Base-by-base conservation (phyloP, 371 early-diverging fungal species). In the Lichtheimia corymbifera region DNA sequence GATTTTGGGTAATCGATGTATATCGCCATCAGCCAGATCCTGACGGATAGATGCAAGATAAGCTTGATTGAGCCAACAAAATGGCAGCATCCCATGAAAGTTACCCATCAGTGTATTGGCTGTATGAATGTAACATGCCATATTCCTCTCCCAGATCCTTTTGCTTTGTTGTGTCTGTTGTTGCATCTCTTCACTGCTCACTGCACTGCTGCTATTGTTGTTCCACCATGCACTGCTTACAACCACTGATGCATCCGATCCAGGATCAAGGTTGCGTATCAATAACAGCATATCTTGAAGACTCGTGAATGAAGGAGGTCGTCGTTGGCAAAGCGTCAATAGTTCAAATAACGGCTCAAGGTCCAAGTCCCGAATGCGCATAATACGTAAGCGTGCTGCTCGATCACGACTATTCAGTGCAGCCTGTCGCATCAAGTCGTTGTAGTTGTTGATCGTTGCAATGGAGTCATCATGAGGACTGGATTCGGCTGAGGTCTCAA, bases 51-150 rank as follows among this genome's bases (percentile, higher is more conserved):
- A 20, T 4, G 14, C 17, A 12, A 56, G 57, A 14, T 42, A 17
- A n/a, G 40, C 44, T 47, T 13, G 44, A 30, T 62, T 62, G 6
- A 62, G 24, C 62, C 62, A 62, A 40, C 49, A 49, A 30, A 49
- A 62, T 1, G 62, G 55, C 2, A 62, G 35, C n/a, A 22, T 51
- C 11, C 62, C 62, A 25, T 62, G 62, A 24, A 62, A 62, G 18
- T 41, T 44, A 20, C 62, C 54, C 62, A 62, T 55, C 1, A 59
- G 5, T 1, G 25, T 51, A 15, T 59, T 59, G 35, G 59, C 59
- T 0, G 59, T 59, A 24, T 59, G 50, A 18, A 59, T 51, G 28
- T 41, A 59, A 20, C 15, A 27, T 5, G 45, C 50, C 22, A 59
- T 20, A 28, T 59, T 59, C n/a, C 25, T n/a, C 14, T 40, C 51